These are phyloP conservation scores for Lanzia echinophila DNA, from an alignment of 2,329 filamentous ascomycete genomes.

Conservation along the genomic window DNA sequence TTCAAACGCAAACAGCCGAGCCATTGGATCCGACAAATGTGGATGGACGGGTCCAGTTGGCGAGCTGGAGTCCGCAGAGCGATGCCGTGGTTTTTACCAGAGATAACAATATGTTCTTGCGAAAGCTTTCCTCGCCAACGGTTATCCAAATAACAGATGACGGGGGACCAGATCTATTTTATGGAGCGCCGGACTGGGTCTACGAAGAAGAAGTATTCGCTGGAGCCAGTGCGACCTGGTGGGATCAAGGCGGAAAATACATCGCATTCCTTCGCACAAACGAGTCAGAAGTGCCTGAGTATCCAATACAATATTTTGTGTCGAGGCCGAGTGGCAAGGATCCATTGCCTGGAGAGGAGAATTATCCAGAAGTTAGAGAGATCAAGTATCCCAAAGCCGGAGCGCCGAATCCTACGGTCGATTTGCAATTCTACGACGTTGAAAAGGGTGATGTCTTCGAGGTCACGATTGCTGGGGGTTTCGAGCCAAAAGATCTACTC, in stretches of 20 bases:
- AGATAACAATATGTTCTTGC: conserved; percentile 84
- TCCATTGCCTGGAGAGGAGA: conserved; percentile 66
- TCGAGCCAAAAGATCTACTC: conserved; percentile 73
- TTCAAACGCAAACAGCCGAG: conserved; percentile 68
- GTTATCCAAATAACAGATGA: conserved; percentile 68
- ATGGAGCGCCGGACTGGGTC: conserved; percentile 96
- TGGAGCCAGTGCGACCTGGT: conserved; percentile 84
- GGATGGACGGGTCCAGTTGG: conserved; percentile 67
- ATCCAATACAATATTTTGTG: conserved; percentile 88
- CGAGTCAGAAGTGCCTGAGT: conserved; percentile 85
- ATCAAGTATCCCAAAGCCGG: conserved; percentile 99
- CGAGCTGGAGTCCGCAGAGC: conserved; percentile 81
- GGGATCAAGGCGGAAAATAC: conserved; percentile 83
- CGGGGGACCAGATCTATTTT: conserved; percentile 83
- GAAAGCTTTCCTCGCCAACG: conserved; percentile 45
- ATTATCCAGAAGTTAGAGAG: conserved; percentile 80
- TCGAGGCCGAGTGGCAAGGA: conserved; percentile 71
- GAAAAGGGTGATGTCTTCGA: conserved; percentile 69
- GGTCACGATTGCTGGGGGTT: conserved; percentile 70
- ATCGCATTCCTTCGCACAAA: conserved; percentile 90
- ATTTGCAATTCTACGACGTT: conserved; percentile 83
- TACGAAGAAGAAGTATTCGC: conserved; percentile 80
- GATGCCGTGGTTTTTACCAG: conserved; percentile 84
- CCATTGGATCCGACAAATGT: conserved; percentile 67
- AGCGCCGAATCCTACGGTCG: conserved; percentile 84